phyloP scores from a whole-genome alignment of 306 rosid species.

The Albizia julibrissin region DNA sequence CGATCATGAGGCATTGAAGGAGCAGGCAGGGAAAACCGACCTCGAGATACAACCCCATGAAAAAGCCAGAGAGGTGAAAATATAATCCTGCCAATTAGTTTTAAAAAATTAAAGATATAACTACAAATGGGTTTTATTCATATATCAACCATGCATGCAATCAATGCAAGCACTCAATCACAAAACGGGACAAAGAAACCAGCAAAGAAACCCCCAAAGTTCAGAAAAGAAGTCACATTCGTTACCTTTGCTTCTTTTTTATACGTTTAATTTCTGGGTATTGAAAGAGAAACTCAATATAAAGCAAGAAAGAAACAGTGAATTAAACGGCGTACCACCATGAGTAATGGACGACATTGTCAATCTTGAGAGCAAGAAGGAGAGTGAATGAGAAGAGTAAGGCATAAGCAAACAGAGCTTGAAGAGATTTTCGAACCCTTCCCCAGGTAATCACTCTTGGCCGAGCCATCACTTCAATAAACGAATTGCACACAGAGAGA shows the following conservation, averaged over 20 bases:
- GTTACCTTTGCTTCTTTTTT: not conserved
- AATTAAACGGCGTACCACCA: constrained; percentile 65
- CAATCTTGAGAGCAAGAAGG: constrained; percentile 67
- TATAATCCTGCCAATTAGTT: constrained; percentile 53
- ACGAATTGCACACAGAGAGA: not conserved
- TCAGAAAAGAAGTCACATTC: not conserved
- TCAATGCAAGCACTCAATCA: constrained; percentile 24
- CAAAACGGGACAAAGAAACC: constrained; percentile 11
- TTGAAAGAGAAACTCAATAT: not conserved
- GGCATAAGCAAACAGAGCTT: constrained; percentile 62
- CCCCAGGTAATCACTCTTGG: constrained; percentile 78
- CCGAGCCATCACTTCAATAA: constrained; percentile 50
- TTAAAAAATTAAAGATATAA: not conserved
- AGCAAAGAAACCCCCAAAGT: not conserved
- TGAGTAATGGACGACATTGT: constrained; percentile 40
- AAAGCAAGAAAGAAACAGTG: not conserved
- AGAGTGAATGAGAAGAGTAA: constrained; percentile 73
- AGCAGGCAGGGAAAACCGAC: constrained; percentile 91
- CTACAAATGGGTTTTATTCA: constrained; percentile 19
- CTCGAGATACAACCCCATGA: constrained; percentile 73
- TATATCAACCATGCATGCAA: not conserved
- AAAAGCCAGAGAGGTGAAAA: constrained; percentile 77
- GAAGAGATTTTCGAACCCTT: constrained; percentile 64
- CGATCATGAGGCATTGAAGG: constrained; percentile 81
- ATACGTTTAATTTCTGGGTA: constrained; percentile 18